phyloP scores from a whole-genome alignment of 225 moss, liverwort and hornwort species.

The Rhytidiadelphus loreus region DNA sequence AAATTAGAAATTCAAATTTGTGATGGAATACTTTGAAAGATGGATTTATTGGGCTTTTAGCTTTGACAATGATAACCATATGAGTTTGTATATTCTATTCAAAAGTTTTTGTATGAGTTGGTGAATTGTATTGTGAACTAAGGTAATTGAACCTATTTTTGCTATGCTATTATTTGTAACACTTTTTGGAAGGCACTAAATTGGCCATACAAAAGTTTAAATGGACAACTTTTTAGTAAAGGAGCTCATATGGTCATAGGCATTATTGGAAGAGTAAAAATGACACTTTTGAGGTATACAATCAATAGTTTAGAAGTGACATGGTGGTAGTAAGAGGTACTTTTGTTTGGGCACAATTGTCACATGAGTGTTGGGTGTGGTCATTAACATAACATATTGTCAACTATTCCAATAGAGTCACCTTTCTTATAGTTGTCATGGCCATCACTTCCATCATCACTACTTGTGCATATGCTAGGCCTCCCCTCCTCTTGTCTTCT shows the following conservation, averaged over 20 bases:
- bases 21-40: background rate
- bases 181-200: accelerated
- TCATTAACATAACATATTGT: background rate
- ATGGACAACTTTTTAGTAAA: background rate
- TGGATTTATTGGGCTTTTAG: background rate
- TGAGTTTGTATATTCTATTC: background rate
- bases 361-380: background rate
- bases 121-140: background rate
- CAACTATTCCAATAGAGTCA: background rate
- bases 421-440: background rate
- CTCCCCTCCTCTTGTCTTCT: too few species aligned
- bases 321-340: background rate
- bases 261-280: background rate
- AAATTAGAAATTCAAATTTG: background rate
- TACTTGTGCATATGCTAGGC: background rate
- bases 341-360: background rate
- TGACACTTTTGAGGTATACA: background rate
- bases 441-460: background rate
- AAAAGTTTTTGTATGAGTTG: background rate
- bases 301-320: background rate
- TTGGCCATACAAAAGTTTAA: too few species aligned
- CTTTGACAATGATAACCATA: background rate
- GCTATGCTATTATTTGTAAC: background rate
- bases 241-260: too few species aligned
- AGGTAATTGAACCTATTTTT: background rate